A percentile compares a stretch with the other conserved stretches of the same genome.
phyloP scores from a whole-genome alignment of 1,139 yeast genomes.

The Yamadazyma dendronema region DNA sequence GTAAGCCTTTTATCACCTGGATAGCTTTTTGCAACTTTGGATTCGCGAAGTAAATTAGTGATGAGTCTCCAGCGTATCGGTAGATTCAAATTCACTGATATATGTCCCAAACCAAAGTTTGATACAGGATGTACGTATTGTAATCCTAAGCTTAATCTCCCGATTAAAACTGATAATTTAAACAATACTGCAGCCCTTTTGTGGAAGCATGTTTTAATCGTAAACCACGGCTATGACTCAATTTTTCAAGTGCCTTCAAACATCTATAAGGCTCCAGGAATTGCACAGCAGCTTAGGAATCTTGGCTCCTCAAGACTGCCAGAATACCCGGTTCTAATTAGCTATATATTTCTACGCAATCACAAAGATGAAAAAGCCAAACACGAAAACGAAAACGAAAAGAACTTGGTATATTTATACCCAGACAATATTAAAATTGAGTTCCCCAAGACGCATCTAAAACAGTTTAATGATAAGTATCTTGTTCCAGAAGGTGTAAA shows the following conservation, averaged over 20 bases:
- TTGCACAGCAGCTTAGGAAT: conserved; percentile 7
- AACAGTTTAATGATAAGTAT: conserved; percentile 42
- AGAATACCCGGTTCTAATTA: conserved; percentile 50
- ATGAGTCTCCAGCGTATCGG: background rate
- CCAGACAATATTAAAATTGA: conserved; percentile 52
- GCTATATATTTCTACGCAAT: conserved; percentile 34
- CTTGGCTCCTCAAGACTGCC: conserved; percentile 20
- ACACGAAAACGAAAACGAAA: conserved; percentile 6
- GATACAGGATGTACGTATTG: conserved; percentile 70
- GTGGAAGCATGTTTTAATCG: conserved; percentile 56
- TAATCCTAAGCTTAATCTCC: conserved; percentile 45
- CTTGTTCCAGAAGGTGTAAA: conserved; percentile 32
- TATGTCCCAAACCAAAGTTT: conserved; percentile 50
- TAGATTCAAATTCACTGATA: conserved; percentile 14
- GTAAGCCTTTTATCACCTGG: no score
- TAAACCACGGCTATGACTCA: conserved; percentile 35
- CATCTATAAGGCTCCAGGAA: conserved; percentile 46
- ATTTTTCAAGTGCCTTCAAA: conserved; percentile 55
- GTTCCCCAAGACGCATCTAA: conserved; percentile 29
- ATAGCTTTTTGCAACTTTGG: no score
- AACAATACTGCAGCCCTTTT: conserved; percentile 49
- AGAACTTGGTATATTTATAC: conserved; percentile 41
- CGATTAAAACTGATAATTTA: conserved; percentile 42
- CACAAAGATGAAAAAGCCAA: no score
- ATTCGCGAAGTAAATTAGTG: no score